Evolutionary conservation across 73 alveolate genomes (phyloP).

Genomic region (Paramecium bursaria): DNA sequence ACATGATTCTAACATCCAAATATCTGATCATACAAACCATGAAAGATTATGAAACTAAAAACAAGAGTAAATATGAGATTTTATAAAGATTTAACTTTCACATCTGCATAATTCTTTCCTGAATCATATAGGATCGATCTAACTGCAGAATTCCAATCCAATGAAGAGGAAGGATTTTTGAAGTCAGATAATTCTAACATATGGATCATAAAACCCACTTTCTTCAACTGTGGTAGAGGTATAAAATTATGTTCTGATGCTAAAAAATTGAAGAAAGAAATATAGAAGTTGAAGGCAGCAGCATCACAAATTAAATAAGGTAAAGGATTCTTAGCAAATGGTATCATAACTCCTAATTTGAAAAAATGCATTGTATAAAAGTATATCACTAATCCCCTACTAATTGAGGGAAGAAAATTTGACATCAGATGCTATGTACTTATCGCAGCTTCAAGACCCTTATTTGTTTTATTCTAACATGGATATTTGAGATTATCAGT

Average conservation of each 20-base stretch:
- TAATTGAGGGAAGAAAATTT: conserved; percentile 87
- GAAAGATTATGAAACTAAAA: conserved; percentile 64
- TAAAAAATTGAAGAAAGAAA: conserved; percentile 61
- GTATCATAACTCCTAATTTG: conserved; percentile 33
- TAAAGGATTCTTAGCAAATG: conserved; percentile 40
- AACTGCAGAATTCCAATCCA: conserved; percentile 41
- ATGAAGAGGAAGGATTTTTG: conserved; percentile 61
- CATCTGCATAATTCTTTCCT: conserved; percentile 61
- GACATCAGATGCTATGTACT: conserved; percentile 91
- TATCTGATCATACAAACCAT: conserved; percentile 55
- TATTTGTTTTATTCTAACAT: conserved; percentile 74
- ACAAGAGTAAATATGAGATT: conserved; percentile 25
- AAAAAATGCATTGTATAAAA: conserved; percentile 62
- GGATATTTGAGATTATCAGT: conserved; percentile 82
- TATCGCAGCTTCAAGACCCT: conserved; percentile 84
- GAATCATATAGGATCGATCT: conserved; percentile 67
- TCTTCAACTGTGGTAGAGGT: conserved; percentile 70
- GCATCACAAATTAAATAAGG: conserved; percentile 39
- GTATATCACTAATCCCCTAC: conserved; percentile 59
- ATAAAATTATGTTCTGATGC: conserved; percentile 64
- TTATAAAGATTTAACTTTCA: conserved; percentile 45
- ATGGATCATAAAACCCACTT: conserved; percentile 71
- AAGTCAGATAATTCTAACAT: conserved; percentile 50
- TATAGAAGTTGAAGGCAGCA: conserved; percentile 35
- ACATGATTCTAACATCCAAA: conserved; percentile 60